Conservation (phyloP, 345 rosid genomes). For the Moringa oleifera region DNA sequence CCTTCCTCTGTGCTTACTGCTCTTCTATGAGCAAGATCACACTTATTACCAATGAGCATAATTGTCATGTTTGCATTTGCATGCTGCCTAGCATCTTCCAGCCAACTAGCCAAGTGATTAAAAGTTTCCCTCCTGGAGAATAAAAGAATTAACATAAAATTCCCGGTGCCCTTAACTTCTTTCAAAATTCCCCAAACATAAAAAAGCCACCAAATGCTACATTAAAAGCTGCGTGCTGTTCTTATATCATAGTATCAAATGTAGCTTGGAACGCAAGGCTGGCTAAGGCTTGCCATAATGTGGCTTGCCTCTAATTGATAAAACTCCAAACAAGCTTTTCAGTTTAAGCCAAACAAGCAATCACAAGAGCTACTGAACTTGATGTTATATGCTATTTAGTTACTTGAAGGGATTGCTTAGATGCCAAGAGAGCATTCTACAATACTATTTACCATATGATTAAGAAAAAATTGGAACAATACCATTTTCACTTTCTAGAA, state of each 20-base stretch:
- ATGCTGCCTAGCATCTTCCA: constrained; percentile 97
- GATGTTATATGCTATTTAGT: too few species aligned
- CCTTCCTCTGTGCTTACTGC: constrained; percentile 97
- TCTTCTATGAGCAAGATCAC: constrained; percentile 94
- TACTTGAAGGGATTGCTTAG: background rate
- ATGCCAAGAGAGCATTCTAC: background rate
- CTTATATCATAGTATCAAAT: too few species aligned
- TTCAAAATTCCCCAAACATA: too few species aligned
- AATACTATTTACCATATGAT: background rate
- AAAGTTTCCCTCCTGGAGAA: constrained; percentile 80
- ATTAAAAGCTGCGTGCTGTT: background rate
- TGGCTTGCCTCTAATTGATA: background rate
- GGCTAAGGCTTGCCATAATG: background rate
- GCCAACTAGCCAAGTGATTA: constrained; percentile 94
- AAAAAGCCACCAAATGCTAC: background rate
- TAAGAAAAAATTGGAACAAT: background rate
- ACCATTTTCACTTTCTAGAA: too few species aligned
- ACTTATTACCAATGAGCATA: constrained; percentile 91
- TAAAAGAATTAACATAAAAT: constrained; percentile 1
- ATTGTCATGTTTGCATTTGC: constrained; percentile 97
- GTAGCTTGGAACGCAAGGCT: background rate
- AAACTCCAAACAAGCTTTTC: background rate
- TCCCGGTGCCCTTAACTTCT: background rate
- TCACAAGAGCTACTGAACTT: background rate
- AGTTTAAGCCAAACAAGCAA: background rate